Base-by-base conservation (phyloP, 192 early-diverging fungal species). In the Gryganskiella cystojenkinii region DNA sequence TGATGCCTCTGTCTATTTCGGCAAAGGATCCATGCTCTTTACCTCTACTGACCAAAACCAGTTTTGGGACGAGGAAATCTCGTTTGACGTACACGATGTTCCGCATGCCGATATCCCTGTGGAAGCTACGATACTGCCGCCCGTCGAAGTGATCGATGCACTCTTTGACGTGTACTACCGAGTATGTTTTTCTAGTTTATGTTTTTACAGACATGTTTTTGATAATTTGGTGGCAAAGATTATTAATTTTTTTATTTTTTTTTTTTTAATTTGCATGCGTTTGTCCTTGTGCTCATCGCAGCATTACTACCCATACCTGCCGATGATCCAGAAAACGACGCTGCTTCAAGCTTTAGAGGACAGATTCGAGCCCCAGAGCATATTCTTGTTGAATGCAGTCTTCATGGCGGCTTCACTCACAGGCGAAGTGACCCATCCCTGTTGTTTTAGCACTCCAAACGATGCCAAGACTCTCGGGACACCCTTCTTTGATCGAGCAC, bases 61-160 rank as follows among this genome's bases (percentile, higher is more conserved):
- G 19, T 76, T 76, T 27, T 76, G 73, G 73, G 73, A 76, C 34
- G 73, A 76, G 33, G 73, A 76, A 53, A 76, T 76, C 14, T 62
- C 73, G 1, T 76, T 76, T 34, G 73, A 76, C 34, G 73, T 76
- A 6, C 73, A 76, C 24, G 73, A 76, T 17, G 44, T 65, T 2
- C 65, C 46, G 3, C 58, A 68, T 7, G 52, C 67, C n/a, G 52
- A 50, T 2, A 68, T 76, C 11, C 73, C 73, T 6, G 50, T 60
- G 27, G 73, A 76, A 33, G 73, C 73, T 1, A 33, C 55, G 7
- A 37, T 57, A 24, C 42, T 76, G 65, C 73, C 73, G 22, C 65
- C 73, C 0, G 11, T 76, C 1, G 64, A 67, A 20, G 73, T 61
- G 35, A 76, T 76, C 9, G 73, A 76, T 24, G 28, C 49, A n/a